These are phyloP conservation scores for Spiraea crenata DNA, from an alignment of 331 rosid genomes.

Conservation along the genomic window DNA sequence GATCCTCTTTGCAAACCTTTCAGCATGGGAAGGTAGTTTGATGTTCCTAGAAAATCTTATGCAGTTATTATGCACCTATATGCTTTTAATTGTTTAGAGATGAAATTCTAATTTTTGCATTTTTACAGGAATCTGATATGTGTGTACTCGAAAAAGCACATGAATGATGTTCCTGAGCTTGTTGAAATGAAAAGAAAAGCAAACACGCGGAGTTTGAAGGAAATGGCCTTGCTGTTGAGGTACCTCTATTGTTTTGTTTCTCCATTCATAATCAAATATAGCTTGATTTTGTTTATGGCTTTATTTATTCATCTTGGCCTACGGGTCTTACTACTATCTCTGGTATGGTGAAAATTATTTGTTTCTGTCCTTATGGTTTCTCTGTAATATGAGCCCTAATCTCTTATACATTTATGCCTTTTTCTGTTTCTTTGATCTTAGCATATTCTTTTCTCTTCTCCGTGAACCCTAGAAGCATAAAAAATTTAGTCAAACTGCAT, in stretches of 20 bases:
- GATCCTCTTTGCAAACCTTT: constrained; percentile 98
- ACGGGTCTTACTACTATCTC: neutral
- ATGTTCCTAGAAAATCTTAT: constrained; percentile 24
- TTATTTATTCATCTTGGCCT: neutral
- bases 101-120: constrained; percentile 12
- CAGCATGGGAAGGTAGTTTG: constrained; percentile 90
- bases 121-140: constrained; percentile 82
- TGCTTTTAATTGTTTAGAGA: constrained; percentile 14
- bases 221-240: constrained; percentile 90
- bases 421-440: neutral
- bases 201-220: constrained; percentile 86
- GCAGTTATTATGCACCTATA: constrained; percentile 10
- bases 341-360: neutral
- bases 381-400: neutral
- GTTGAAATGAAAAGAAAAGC: constrained; percentile 84
- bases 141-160: constrained; percentile 95
- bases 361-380: neutral
- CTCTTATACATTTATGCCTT: neutral
- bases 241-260: constrained; percentile 32
- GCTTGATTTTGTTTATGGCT: neutral
- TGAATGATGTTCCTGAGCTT: constrained; percentile 82
- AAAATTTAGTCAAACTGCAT: neutral
- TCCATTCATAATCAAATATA: neutral
- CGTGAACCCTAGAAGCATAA: neutral
- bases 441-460: neutral